Evolutionary conservation across 345 rosid species (phyloP).

Genomic region (Dipteronia dyeriana): DNA sequence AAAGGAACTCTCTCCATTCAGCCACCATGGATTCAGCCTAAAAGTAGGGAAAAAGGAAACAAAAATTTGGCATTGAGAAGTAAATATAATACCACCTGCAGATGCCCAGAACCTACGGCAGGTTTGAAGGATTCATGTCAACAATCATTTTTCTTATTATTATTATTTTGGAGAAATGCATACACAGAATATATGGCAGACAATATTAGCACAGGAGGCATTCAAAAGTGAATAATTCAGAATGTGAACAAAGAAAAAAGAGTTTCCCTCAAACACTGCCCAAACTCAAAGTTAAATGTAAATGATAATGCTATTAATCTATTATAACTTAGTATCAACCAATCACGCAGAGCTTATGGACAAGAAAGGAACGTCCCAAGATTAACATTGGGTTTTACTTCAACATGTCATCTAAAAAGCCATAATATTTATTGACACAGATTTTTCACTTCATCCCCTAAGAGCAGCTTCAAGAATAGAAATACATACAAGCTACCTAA

Average conservation of each 20-base stretch:
- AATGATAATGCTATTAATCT: neutral
- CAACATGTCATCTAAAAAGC: neutral
- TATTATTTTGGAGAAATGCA: neutral
- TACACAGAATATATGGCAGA: neutral
- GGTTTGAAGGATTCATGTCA: neutral
- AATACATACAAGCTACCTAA: neutral
- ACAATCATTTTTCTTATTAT: neutral
- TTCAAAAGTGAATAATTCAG: neutral
- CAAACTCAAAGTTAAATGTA: neutral
- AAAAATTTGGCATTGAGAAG: slow-evolving; percentile 5
- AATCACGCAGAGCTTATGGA: neutral
- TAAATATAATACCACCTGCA: slow-evolving; percentile 6
- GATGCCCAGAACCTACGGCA: slow-evolving; percentile 9
- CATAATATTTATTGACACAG: neutral
- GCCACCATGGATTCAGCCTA: slow-evolving; percentile 99
- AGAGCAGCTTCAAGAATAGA: neutral
- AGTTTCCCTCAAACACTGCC: neutral
- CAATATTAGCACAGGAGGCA: neutral
- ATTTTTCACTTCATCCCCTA: neutral
- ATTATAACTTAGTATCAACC: neutral
- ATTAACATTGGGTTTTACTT: neutral
- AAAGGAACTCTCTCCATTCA: slow-evolving; percentile 99
- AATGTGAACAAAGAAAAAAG: neutral
- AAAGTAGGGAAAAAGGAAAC: slow-evolving; percentile 22
- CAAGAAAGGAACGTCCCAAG: neutral